Base-by-base conservation (phyloP, 352 stramenopile genomes). In the Pythium pyrilobum region DNA sequence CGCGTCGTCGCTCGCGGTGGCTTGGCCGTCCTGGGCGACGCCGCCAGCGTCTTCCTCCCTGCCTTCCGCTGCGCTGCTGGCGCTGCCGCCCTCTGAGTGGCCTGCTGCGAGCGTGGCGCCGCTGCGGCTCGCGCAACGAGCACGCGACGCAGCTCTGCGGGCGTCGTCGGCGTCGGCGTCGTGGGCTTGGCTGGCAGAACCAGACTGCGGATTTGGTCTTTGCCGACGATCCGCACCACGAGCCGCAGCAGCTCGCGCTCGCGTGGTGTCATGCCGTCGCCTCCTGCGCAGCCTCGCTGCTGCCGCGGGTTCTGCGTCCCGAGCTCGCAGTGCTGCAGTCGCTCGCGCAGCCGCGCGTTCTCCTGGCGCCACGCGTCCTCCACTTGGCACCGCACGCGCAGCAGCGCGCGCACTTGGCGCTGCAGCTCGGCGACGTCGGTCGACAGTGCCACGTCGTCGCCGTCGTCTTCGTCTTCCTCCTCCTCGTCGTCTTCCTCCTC, bases 351-450 rank as follows among this genome's bases (percentile, higher is more conserved):
- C 21, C 25, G 41, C 13, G 43, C 50, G 34, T 65, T 74, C 52
- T 74, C 62, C 15, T 56, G 46, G n/a, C 52, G 40, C 63, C 62
- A 74, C 9, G 63, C 62, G 2, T 60, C 45, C 28, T 72, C 57
- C 5, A 40, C 51, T 37, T 36, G 34, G 9, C 45, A 25, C 13
- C 16, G 49, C 13, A 50, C 33, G 10, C 23, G 42, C 36, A 53
- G 33, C n/a, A 60, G 44, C 29, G 28, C 27, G 2, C 50, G 41
- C 23, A 56, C 29, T 52, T 66, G 40, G 20, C 36, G 36, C 25
- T 52, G 34, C 15, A 60, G 27, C 28, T 45, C 23, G 13, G 13
- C 18, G 10, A 56, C 51, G 32, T 64, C 21, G 18, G 23, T 53
- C 11, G 42, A 37, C 28, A 44, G 16, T 13, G 39, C 34, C 33